Percentiles rank a stretch among this genome's conserved stretches.
These are phyloP conservation scores for Saccharomyces pastorianus DNA, from an alignment of 1,139 yeast species.

Conservation along the genomic window DNA sequence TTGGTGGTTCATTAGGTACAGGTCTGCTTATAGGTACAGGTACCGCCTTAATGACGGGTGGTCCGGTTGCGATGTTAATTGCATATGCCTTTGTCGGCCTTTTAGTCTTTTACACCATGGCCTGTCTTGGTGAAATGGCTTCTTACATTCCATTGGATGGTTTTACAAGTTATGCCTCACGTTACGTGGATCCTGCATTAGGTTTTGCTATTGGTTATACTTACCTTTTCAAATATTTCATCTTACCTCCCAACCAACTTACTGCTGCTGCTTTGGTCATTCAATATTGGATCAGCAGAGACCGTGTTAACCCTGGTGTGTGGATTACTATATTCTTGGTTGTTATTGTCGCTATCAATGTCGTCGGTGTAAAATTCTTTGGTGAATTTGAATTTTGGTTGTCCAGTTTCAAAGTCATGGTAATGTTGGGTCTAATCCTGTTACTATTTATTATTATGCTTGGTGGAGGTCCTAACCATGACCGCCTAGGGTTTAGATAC, in stretches of 20 bases:
- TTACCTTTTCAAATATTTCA: constrained; percentile 54
- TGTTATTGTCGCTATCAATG: constrained; percentile 43
- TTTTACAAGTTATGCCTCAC: constrained; percentile 59
- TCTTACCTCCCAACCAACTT: constrained; percentile 57
- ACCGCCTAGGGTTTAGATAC: constrained; percentile 44
- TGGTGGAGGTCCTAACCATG: constrained; percentile 53
- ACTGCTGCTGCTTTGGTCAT: constrained; percentile 34
- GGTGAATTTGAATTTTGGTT: constrained; percentile 69
- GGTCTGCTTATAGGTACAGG: constrained; percentile 70
- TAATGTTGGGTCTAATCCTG: constrained; percentile 46
- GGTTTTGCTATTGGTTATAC: constrained; percentile 72
- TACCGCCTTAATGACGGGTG: constrained; percentile 52
- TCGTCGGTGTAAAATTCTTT: constrained; percentile 47
- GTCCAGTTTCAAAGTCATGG: constrained; percentile 49
- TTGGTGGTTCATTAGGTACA: constrained; percentile 52
- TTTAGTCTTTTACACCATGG: constrained; percentile 60
- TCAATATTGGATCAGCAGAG: constrained; percentile 44
- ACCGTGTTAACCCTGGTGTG: constrained; percentile 41
- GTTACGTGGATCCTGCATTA: constrained; percentile 61
- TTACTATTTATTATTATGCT: constrained; percentile 44
- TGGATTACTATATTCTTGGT: constrained; percentile 45
- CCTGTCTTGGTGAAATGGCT: constrained; percentile 71
- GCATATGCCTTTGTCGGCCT: constrained; percentile 56
- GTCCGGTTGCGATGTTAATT: constrained; percentile 60
- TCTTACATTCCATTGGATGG: constrained; percentile 65